Conservation (phyloP, 2,329 filamentous ascomycete species). For the Cyclaneusma minus region DNA sequence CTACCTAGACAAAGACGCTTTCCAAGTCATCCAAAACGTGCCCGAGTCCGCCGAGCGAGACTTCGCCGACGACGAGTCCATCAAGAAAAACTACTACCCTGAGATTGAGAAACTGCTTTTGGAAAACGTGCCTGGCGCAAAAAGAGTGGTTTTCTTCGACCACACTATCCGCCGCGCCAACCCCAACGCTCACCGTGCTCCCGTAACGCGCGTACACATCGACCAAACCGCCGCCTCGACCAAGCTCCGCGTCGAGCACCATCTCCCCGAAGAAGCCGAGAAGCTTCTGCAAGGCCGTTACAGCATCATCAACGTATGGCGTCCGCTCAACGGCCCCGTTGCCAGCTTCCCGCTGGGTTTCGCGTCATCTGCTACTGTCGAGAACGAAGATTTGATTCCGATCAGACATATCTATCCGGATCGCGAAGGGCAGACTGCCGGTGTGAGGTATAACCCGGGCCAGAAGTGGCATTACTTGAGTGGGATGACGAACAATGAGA, state of each 20-base stretch:
- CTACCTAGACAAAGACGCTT: slow-evolving; percentile 59
- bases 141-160: slow-evolving; percentile 64
- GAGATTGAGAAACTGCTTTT: slow-evolving; percentile 64
- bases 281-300: slow-evolving; percentile 51
- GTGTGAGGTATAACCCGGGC: slow-evolving; percentile 14
- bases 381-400: slow-evolving; percentile 17
- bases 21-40: slow-evolving; percentile 46
- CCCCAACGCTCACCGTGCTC: slow-evolving; percentile 42
- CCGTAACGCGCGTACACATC: slow-evolving; percentile 63
- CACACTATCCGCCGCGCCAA: slow-evolving; percentile 65
- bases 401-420: slow-evolving; percentile 18
- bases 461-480: slow-evolving; percentile 20
- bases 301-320: slow-evolving; percentile 79
- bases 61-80: slow-evolving; percentile 54
- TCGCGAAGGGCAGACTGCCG: slow-evolving; percentile 16
- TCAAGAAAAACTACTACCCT: slow-evolving; percentile 64
- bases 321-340: slow-evolving; percentile 18
- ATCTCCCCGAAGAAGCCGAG: slow-evolving; percentile 49
- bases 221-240: slow-evolving; percentile 63
- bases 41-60: slow-evolving; percentile 38
- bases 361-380: slow-evolving; percentile 13
- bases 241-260: slow-evolving; percentile 52
- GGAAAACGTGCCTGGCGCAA: slow-evolving; percentile 47
- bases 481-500: slow-evolving; percentile 19
- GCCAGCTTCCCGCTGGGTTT: slow-evolving; percentile 16